These are phyloP conservation scores for Cyclotella cryptica DNA, from an alignment of 108 stramenopile species.

Conservation along the genomic window DNA sequence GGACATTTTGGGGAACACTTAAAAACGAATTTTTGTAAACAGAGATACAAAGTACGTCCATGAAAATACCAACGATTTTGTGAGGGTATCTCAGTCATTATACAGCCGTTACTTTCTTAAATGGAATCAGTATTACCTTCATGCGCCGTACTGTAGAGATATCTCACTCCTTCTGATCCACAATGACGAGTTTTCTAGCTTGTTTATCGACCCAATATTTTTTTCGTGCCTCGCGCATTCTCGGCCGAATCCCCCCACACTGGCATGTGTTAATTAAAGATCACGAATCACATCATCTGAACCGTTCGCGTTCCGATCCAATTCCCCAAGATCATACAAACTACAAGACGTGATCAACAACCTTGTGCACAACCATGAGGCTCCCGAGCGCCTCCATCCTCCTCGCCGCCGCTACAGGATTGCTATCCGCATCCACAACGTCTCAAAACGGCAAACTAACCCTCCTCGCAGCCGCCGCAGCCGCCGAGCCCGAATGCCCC, in stretches of 20 bases:
- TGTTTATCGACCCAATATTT: too few species aligned
- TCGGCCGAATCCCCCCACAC: too few species aligned
- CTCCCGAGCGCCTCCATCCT: constrained; percentile 42
- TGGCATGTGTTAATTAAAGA: too few species aligned
- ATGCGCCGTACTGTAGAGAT: too few species aligned
- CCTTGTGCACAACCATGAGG: constrained; percentile 27
- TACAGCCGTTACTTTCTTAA: neutral
- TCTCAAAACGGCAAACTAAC: neutral
- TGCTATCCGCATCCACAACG: constrained; percentile 17
- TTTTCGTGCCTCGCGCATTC: too few species aligned
- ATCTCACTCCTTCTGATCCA: neutral
- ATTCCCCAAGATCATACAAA: neutral
- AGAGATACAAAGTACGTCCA: too few species aligned
- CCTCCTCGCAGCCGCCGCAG: constrained; percentile 5
- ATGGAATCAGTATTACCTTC: neutral
- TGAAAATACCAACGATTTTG: neutral
- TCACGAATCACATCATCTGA: neutral
- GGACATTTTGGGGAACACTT: too few species aligned
- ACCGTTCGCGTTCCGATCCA: neutral
- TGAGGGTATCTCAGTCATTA: neutral
- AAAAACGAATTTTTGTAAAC: too few species aligned
- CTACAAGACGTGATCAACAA: neutral
- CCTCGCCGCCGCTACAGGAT: constrained; percentile 33
- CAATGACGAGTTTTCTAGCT: neutral
- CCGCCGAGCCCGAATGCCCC: constrained; percentile 27